phyloP scores from a whole-genome alignment of 345 rosid genomes.

The Gossypium bickii region DNA sequence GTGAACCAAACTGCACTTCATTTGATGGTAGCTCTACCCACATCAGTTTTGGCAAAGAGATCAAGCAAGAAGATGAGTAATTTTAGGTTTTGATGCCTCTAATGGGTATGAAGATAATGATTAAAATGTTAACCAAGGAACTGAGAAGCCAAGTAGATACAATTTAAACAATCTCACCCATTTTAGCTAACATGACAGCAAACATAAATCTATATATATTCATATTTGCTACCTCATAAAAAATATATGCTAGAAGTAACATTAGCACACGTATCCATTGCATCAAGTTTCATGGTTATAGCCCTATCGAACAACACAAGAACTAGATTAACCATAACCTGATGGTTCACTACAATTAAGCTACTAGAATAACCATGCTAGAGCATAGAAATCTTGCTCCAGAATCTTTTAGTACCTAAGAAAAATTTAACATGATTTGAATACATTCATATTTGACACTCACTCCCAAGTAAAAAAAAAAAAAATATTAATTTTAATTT shows the following conservation, averaged over 20 bases:
- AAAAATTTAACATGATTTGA: too few relatives aligned
- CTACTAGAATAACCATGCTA: background rate
- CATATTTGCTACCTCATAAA: too few relatives aligned
- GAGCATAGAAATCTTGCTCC: background rate
- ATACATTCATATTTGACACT: too few relatives aligned
- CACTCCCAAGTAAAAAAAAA: too few relatives aligned
- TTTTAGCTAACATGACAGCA: too few relatives aligned
- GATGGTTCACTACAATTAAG: background rate
- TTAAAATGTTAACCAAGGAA: background rate
- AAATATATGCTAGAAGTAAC: too few relatives aligned
- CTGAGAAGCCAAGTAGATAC: background rate
- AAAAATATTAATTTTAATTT: too few relatives aligned
- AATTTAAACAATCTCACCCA: background rate
- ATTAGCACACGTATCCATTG: too few relatives aligned
- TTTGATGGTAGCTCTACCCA: slow-evolving; percentile 55
- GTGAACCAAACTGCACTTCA: slow-evolving; percentile 55
- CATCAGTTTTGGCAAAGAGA: slow-evolving; percentile 6
- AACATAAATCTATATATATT: too few relatives aligned
- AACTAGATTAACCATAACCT: background rate
- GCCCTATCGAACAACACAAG: slow-evolving; percentile 3
- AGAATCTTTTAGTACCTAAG: background rate
- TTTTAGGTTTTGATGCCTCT: background rate
- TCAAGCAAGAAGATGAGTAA: background rate
- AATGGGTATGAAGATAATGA: background rate
- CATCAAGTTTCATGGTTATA: slow-evolving; percentile 13